phyloP scores from a whole-genome alignment of 108 stramenopile species.

The Nannochloropsis gaditana region DNA sequence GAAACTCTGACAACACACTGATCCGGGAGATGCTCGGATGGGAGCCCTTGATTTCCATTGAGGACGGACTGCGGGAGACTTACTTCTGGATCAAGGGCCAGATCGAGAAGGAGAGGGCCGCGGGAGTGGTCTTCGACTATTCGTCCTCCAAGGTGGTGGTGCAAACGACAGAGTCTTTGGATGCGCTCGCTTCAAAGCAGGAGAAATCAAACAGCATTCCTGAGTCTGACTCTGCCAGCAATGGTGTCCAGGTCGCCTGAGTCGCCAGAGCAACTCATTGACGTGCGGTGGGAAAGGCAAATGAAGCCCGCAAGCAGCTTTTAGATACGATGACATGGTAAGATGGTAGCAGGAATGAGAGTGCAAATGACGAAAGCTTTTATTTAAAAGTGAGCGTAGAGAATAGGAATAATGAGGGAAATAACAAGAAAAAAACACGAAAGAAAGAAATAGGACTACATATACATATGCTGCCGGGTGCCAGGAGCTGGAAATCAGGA shows the following conservation, averaged over 20 bases:
- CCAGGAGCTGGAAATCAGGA: too few species aligned
- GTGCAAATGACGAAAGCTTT: too few species aligned
- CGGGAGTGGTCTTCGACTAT: conserved; percentile 27
- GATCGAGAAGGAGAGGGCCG: conserved; percentile 38
- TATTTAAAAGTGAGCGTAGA: too few species aligned
- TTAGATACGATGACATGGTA: too few species aligned
- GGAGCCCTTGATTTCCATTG: conserved; percentile 81
- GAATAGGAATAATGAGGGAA: too few species aligned
- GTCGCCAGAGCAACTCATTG: too few species aligned
- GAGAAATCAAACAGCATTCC: background rate
- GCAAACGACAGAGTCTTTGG: conserved; percentile 43
- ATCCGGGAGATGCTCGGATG: conserved; percentile 88
- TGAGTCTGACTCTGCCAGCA: background rate
- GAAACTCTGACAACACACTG: conserved; percentile 92
- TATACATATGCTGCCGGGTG: too few species aligned
- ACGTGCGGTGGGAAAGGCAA: too few species aligned
- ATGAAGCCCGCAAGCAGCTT: too few species aligned
- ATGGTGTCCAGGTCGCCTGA: background rate
- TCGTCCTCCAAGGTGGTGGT: conserved; percentile 41
- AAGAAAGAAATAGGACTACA: too few species aligned
- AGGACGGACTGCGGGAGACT: conserved; percentile 77
- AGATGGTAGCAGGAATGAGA: too few species aligned
- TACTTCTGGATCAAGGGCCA: conserved; percentile 73
- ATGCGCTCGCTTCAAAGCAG: background rate
- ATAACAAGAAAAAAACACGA: too few species aligned